phyloP scores from a whole-genome alignment of 108 stramenopile species.

The Pseudonitzschia multistriata region DNA sequence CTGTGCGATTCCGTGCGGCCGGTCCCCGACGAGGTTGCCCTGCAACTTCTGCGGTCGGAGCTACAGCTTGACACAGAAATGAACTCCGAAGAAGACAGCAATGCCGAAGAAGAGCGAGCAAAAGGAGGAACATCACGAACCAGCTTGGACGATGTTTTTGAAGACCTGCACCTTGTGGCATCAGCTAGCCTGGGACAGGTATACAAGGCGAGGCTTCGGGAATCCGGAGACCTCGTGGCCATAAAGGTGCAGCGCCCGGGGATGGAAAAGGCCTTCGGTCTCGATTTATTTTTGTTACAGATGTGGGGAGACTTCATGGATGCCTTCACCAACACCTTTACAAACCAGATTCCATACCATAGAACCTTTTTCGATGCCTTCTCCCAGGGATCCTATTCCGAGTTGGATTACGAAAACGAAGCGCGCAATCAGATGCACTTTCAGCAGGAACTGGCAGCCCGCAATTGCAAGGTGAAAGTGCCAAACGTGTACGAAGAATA shows the following conservation, averaged over 20 bases:
- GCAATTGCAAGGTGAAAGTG: slow-evolving; percentile 54
- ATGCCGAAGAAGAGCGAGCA: background rate
- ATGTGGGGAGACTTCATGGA: slow-evolving; percentile 58
- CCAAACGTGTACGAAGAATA: slow-evolving; percentile 81
- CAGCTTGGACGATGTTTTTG: slow-evolving; percentile 12
- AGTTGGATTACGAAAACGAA: slow-evolving; percentile 94
- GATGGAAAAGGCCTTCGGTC: slow-evolving; percentile 66
- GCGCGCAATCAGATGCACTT: slow-evolving; percentile 83
- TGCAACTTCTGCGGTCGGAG: slow-evolving; percentile 63
- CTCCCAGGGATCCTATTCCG: slow-evolving; percentile 68
- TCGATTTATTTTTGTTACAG: slow-evolving; percentile 78
- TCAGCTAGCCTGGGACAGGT: slow-evolving; percentile 89
- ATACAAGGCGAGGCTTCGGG: slow-evolving; percentile 43
- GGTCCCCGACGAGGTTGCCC: slow-evolving; percentile 76
- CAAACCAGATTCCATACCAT: slow-evolving; percentile 61
- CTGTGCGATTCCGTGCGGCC: slow-evolving; percentile 93
- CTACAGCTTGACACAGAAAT: slow-evolving; percentile 19
- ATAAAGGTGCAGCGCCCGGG: slow-evolving; percentile 89
- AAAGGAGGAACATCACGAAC: background rate
- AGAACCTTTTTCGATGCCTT: slow-evolving; percentile 46
- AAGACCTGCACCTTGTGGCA: slow-evolving; percentile 65
- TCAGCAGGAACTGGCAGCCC: slow-evolving; percentile 55
- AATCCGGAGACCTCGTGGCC: slow-evolving; percentile 47
- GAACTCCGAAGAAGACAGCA: slow-evolving; percentile 1
- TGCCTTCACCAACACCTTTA: slow-evolving; percentile 51